phyloP scores from a whole-genome alignment of 1,139 yeast species.

The Zygosaccharomyces pseudobailii region DNA sequence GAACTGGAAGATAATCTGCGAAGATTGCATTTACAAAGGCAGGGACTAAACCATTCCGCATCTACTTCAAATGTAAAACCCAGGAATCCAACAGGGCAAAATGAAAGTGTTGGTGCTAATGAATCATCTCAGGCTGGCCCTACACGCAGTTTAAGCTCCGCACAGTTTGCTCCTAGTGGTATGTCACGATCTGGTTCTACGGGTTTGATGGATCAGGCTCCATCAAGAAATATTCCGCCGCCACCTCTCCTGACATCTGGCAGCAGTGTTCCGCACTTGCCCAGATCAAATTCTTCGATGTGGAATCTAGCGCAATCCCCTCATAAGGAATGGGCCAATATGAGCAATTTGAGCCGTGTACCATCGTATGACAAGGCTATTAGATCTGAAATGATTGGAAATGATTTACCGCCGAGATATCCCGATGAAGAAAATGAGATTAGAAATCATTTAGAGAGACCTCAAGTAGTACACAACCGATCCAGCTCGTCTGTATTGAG shows the following conservation, averaged over 20 bases:
- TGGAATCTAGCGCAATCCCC: constrained; percentile 20
- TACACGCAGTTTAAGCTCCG: neutral
- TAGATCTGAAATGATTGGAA: constrained; percentile 43
- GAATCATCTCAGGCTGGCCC: neutral
- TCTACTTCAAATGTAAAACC: constrained; percentile 7
- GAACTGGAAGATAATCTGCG: constrained; percentile 50
- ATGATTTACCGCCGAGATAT: constrained; percentile 60
- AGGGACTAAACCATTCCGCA: constrained; percentile 16
- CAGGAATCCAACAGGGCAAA: constrained; percentile 4
- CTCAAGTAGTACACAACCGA: constrained; percentile 19
- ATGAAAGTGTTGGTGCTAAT: neutral
- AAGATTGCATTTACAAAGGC: constrained; percentile 48
- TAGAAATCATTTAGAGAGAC: constrained; percentile 16
- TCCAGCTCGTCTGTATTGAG: constrained; percentile 18
- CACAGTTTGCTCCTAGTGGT: constrained; percentile 5
- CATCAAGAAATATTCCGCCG: constrained; percentile 1
- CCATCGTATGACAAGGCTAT: constrained; percentile 83
- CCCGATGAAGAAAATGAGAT: constrained; percentile 29
- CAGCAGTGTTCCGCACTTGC: constrained; percentile 8
- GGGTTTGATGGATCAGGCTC: neutral
- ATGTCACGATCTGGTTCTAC: neutral
- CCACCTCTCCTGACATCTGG: constrained; percentile 24
- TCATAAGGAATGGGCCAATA: constrained; percentile 33
- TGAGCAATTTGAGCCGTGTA: constrained; percentile 53
- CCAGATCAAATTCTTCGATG: constrained; percentile 8